phyloP scores from a whole-genome alignment of 257 asterid genomes.

The Nicotiana noctiflora region DNA sequence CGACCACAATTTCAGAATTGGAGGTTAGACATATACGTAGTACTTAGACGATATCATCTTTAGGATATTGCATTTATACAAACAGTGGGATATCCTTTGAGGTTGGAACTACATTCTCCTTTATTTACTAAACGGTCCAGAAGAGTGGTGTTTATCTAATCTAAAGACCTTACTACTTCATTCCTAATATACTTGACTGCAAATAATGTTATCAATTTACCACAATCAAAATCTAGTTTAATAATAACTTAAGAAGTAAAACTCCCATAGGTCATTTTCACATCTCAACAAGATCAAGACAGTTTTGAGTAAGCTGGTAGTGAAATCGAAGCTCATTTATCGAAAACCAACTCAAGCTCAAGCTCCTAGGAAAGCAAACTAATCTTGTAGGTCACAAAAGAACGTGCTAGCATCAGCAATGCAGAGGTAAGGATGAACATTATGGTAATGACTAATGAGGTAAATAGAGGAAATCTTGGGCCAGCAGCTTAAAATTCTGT shows the following conservation, averaged over 20 bases:
- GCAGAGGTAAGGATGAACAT: not conserved
- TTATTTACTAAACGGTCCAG: not conserved
- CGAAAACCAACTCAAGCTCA: not conserved
- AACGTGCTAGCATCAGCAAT: not conserved
- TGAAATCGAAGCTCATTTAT: not conserved
- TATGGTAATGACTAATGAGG: not conserved
- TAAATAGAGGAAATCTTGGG: not conserved
- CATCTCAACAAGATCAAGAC: not conserved
- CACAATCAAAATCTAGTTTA: not conserved
- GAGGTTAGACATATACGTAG: conserved; percentile 21
- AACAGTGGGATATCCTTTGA: not conserved
- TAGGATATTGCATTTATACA: conserved; percentile 12
- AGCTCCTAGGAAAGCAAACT: not conserved
- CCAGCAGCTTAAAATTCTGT: conserved; percentile 2
- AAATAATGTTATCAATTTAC: not conserved
- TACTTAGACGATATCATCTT: not conserved
- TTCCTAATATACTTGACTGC: not conserved
- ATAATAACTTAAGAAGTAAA: not conserved
- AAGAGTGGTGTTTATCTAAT: not conserved
- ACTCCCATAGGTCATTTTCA: not conserved
- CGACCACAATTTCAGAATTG: conserved; percentile 12
- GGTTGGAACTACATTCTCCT: conserved; percentile 1
- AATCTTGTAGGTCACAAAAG: not conserved
- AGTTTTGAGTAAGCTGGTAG: not conserved
- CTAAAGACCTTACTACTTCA: not conserved